Evolutionary conservation across 2,329 filamentous ascomycete species (phyloP), one percentile per base, ranked within the genome.

Genomic region (Aspergillus viridinutans): DNA sequence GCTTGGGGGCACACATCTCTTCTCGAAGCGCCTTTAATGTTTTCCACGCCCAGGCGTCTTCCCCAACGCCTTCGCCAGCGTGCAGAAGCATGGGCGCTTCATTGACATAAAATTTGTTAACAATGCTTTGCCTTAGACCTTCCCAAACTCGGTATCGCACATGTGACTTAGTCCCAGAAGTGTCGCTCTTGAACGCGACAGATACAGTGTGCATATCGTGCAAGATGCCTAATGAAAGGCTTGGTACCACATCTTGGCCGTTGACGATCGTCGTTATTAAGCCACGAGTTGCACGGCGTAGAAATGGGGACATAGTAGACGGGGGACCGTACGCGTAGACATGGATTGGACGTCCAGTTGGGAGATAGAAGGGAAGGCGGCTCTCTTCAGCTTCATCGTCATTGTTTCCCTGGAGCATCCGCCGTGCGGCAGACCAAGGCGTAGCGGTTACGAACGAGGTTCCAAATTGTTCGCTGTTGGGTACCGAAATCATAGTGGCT

Each of bases 311-410:
- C 81, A 92, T 85, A 14, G 87, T 88, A 0, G 87, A 84, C 0
- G 89, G 88, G 1, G 89, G 86, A 0, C 89, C 89, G 68, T 91
- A 92, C 6, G 89, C 87, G 68, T 90, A 92, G 12, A 91, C 89
- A 64, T 92, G 89, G 21, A 92, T 88, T 3, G 87, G 86, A 0
- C 89, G 82, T 17, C 86, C 85, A 0, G 86, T 65, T 0, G 89
- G 89, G 0, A 92, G 79, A 20, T 78, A 80, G 32, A 85, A 73
- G 28, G 62, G 55, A 51, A 64, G 58, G 7, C 56, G 54, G 10
- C 47, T 57, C 54, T 60, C 57, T 61, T 47, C 43, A 14, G 23
- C 10, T 14, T 57, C 65, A 53, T 67, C 64, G 53, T 52, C 61
- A 40, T 58, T 57, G 38, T 50, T 58, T 1, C 73, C 66, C 8